Evolutionary conservation across 352 stramenopile genomes (phyloP), one percentile per base, ranked within the genome.

Genomic region (Phytophthora crassamura): DNA sequence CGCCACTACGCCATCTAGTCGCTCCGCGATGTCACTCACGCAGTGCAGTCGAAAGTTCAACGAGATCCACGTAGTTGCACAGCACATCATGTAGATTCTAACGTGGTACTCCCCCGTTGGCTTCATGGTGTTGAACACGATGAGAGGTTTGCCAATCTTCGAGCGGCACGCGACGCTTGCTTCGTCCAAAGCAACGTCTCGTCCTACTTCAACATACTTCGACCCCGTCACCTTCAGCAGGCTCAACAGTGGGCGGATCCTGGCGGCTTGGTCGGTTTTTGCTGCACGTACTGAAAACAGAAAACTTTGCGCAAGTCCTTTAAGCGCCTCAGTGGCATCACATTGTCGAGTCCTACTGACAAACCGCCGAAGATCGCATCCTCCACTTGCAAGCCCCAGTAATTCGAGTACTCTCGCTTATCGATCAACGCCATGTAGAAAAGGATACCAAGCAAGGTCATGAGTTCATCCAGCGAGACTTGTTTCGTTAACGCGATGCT

Each of bases 371-470:
- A 69, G 3, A 75, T 73, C 3, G 1, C 10, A 11, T 67, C 32
- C 22, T 73, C 66, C 5, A 46, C 43, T 59, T 75, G 66, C 11
- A 59, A 46, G 0, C 61, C 61, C 66, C 66, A 75, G 43, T 78
- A 78, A 55, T 77, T 74, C 11, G 55, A 25, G 22, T 67, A 67
- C 38, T 78, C 60, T 1, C 69, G 59, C 33, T 75, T 78, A 16
- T 73, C 40, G 33, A 73, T 51, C n/a, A 73, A 35, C n/a, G 36
- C 33, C 56, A 64, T 40, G 8, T 38, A 50, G 9, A 56, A 43
- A 10, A 64, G 25, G 7, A 55, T 46, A 9, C 43, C 43, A 15
- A 55, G 20, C 49, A 55, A 63, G 28, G 43, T 38, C 45, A 64
- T 64, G 5, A 64, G 8, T 16, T 51, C 45, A 30, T 49, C 22